Percentiles rank a stretch among this genome's conserved stretches.
Conservation (phyloP, 495 filamentous ascomycete species). For the Oleoguttula mirabilis region DNA sequence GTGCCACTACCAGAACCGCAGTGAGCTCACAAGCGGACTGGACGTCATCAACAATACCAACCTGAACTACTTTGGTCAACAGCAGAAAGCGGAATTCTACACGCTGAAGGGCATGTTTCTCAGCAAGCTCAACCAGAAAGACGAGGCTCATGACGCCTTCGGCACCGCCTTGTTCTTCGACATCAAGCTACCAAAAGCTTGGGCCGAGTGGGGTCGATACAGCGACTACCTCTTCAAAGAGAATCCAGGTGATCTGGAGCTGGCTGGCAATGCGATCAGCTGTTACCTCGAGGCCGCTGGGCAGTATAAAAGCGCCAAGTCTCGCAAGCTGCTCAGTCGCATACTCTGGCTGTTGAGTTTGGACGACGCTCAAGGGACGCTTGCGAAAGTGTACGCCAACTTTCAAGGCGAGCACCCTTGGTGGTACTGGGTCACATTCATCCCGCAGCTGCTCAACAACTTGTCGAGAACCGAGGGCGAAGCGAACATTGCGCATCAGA, state of each 20-base stretch:
- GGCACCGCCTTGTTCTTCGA: conserved; percentile 91
- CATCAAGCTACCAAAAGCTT: conserved; percentile 87
- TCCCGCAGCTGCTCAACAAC: conserved; percentile 85
- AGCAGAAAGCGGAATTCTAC: conserved; percentile 98
- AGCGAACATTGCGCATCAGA: conserved; percentile 65
- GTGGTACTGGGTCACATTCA: conserved; percentile 99
- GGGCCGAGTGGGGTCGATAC: conserved; percentile 99
- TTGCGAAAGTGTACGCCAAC: conserved; percentile 72
- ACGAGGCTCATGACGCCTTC: conserved; percentile 86
- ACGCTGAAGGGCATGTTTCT: conserved; percentile 99
- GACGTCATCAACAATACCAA: conserved; percentile 99
- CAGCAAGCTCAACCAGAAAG: conserved; percentile 75
- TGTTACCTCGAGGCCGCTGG: conserved; percentile 94
- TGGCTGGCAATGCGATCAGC: conserved; percentile 81
- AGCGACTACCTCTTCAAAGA: conserved; percentile 92
- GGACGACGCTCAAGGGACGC: conserved; percentile 70
- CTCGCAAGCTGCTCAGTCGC: conserved; percentile 85
- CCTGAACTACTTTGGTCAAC: conserved; percentile 87
- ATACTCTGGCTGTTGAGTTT: conserved; percentile 94
- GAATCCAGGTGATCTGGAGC: conserved; percentile 61
- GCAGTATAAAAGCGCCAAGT: conserved; percentile 91
- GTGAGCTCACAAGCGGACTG: conserved; percentile 78
- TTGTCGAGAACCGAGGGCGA: conserved; percentile 64
- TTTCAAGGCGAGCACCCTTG: conserved; percentile 92
- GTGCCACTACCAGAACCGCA: conserved; percentile 91